Base-by-base conservation (phyloP, 2,329 filamentous ascomycete genomes). In the Microdochium paspali region DNA sequence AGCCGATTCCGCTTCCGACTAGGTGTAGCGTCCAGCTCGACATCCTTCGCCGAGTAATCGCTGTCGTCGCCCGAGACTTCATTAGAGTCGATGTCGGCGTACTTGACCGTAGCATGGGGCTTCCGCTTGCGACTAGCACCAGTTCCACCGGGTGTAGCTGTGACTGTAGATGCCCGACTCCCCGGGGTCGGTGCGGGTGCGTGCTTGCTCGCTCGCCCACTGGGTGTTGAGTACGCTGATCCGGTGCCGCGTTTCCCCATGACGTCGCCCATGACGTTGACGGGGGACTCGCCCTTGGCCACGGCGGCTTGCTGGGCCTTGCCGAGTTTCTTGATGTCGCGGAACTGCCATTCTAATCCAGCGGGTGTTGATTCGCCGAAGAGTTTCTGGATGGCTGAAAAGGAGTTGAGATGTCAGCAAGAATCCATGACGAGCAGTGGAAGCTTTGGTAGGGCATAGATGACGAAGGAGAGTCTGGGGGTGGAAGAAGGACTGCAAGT, bases 331-430 rank as follows among this genome's bases (percentile, higher is more conserved):
- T 78, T 80, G 62, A 82, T 72, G 23, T 59, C 51, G 1, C 79
- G 72, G 56, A 83, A 80, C 55, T 82, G 78, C 58, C 78, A 83
- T 53, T 74, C 71, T n/a, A 82, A 71, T 9, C 79, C 79, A 20
- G 71, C 70, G 0, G 68, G 58, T 0, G 78, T 83, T 3, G 74
- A 79, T 48, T 79, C 76, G 24, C 78, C 79, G 52, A 79, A 82
- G 61, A 76, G 74, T 50, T 72, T 76, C 50, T 75, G 72, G 45
- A 82, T 80, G 40, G 79, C 79, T 82, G 51, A 10, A 40, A 15
- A 18, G 13, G 39, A n/a, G 2, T 24, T 24, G 20, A 10, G 2
- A 20, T 45, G 24, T 39, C 18, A 35, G 45, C 13, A 44, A n/a
- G 13, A 13, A 5, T 45, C 40, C 6, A 18, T 44, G 4, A 12